Base-by-base conservation (phyloP, 345 rosid species). In the Rhodamnia argentea region DNA sequence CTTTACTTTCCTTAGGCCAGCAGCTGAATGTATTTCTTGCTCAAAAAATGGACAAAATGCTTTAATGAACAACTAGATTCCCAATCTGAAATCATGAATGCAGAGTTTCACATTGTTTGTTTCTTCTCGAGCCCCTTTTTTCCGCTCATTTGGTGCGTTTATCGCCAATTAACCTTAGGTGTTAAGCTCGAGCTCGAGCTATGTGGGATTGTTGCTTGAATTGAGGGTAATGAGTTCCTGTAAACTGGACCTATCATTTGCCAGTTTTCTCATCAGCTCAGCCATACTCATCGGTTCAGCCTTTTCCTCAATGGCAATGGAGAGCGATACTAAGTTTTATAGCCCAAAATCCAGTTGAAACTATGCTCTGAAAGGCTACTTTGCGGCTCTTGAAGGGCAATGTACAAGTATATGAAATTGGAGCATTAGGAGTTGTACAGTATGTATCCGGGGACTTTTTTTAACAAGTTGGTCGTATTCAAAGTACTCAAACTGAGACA, bases 1-100 rank as follows among this genome's bases (percentile, higher is more conserved):
- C 86, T 85, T 90, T 88, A 27, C 86, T 88, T 50, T 89, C 85
- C 87, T 83, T 86, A 59, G 44, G 85, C 82, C 83, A 86, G 56
- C 57, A 87, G 89, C 70, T 84, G 82, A 52, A 58, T 84, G 74
- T 70, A 76, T 84, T 89, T 75, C 50, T 87, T 83, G 83, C 85
- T 88, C 52, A 85, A 85, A 86, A 85, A 89, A 54, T 84, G 70
- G 52, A 75, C 55, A 62, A 86, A 81, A 83, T 37, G 40, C 3
- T 37, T 37, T 37, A 37, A 37, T 54, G 58, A 54, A 70, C 56
- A 40, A 3, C 64, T 37, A 22, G 24, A 64, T 64, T 64, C 42
- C 40, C 76, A 64, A 32, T 64, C 76, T 64, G 76, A 29, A 64
- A 64, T 29, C 42, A 64, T 64, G 23, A 64, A 64, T 15, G 76